These are phyloP conservation scores for Metschnikowia kunwiensis DNA, from an alignment of 805 yeast genomes.

Conservation along the genomic window DNA sequence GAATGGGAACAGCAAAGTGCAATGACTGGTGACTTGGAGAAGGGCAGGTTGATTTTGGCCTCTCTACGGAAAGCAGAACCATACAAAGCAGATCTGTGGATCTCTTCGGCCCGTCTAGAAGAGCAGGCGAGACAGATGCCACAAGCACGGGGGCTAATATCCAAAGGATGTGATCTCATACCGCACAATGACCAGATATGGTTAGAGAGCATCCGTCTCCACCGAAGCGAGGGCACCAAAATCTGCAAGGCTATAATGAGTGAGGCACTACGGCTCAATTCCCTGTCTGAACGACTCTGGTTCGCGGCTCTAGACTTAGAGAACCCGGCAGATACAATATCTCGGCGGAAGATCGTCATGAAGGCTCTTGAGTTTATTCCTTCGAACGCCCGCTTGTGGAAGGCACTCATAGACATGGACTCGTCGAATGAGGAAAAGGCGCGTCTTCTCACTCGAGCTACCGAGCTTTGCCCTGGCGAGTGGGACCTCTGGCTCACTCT, in stretches of 20 bases:
- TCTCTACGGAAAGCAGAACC: conserved; percentile 75
- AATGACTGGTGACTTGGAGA: conserved; percentile 24
- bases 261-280: conserved; percentile 59
- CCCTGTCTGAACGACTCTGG: conserved; percentile 68
- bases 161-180: conserved; percentile 71
- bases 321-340: conserved; percentile 38
- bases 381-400: conserved; percentile 61
- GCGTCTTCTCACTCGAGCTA: conserved; percentile 60
- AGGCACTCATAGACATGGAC: conserved; percentile 58
- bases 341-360: conserved; percentile 58
- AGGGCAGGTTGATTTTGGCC: conserved; percentile 57
- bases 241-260: conserved; percentile 58
- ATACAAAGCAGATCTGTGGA: conserved; percentile 72
- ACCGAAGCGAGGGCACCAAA: conserved; percentile 39
- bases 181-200: conserved; percentile 72
- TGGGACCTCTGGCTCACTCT: conserved; percentile 65
- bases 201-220: conserved; percentile 73
- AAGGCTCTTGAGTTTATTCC: conserved; percentile 72
- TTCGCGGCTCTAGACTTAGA: conserved; percentile 66
- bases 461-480: conserved; percentile 62
- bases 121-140: conserved; percentile 54
- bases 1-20: conserved; percentile 14
- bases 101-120: conserved; percentile 80
- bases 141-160: conserved; percentile 58
- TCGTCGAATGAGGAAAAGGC: conserved; percentile 45